Evolutionary conservation across 2,329 filamentous ascomycete species (phyloP).

Genomic region (Colletotrichum gloeosporioides): DNA sequence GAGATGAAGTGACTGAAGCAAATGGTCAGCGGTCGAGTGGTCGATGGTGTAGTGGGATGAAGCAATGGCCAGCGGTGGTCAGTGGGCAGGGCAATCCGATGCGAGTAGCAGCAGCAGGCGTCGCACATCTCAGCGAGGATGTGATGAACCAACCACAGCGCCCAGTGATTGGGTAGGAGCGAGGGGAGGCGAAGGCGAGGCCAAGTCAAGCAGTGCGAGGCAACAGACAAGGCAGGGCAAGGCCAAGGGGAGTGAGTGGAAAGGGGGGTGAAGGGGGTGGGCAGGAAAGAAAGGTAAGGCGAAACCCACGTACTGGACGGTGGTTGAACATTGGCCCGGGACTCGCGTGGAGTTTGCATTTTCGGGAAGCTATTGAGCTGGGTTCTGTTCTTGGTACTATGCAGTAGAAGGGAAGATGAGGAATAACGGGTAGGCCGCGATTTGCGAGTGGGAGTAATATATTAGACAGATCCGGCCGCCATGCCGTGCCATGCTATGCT

Average conservation of each 20-base stretch:
- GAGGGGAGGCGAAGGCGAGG: not conserved
- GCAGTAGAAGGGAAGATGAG: not conserved
- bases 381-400: not conserved
- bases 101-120: constrained; percentile 4
- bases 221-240: not conserved
- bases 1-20: not conserved
- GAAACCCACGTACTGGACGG: constrained; percentile 19
- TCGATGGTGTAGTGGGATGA: not conserved
- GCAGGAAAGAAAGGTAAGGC: not conserved
- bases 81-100: constrained; percentile 14
- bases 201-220: not conserved
- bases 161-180: not conserved
- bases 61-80: constrained; percentile 11
- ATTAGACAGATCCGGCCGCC: not conserved
- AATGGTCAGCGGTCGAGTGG: not conserved
- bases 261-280: not conserved
- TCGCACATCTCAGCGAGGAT: constrained; percentile 7
- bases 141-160: constrained; percentile 6
- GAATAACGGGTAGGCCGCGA: not conserved
- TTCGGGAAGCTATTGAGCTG: constrained; percentile 11
- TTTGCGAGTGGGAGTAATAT: constrained; percentile 13
- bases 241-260: not conserved
- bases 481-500: not conserved
- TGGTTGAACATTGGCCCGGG: constrained; percentile 12
- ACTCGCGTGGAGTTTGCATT: constrained; percentile 21